These are phyloP conservation scores for Jaminaea rosea DNA, from an alignment of 1,284 basidiomycete genomes.

Conservation along the genomic window DNA sequence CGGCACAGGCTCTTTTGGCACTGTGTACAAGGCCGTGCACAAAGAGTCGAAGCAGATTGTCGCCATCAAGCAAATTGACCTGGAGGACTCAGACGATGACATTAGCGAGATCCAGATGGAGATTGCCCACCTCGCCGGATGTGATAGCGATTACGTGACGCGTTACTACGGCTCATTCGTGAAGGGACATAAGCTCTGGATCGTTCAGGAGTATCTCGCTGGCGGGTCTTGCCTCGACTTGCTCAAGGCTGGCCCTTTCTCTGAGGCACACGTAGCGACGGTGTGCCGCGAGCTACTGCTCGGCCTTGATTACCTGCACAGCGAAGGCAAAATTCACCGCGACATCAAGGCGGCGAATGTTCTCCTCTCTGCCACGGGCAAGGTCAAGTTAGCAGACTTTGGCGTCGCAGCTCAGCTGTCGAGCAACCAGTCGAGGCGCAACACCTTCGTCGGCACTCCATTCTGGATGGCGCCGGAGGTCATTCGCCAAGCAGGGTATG, in stretches of 20 bases:
- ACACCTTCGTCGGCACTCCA: slow-evolving; percentile 83
- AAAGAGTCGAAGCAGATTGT: slow-evolving; percentile 87
- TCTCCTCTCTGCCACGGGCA: slow-evolving; percentile 73
- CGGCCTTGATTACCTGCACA: slow-evolving; percentile 79
- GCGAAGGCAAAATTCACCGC: slow-evolving; percentile 85
- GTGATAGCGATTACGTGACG: slow-evolving; percentile 86
- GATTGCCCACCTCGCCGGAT: slow-evolving; percentile 84
- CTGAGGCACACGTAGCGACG: slow-evolving; percentile 79
- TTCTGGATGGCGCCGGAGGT: slow-evolving; percentile 99
- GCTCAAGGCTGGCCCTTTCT: slow-evolving; percentile 66
- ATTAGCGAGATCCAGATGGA: slow-evolving; percentile 73
- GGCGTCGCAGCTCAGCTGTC: slow-evolving; percentile 83
- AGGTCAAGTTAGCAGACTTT: slow-evolving; percentile 90
- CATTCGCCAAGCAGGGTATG: slow-evolving; percentile 88
- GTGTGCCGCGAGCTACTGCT: slow-evolving; percentile 82
- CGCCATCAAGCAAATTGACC: slow-evolving; percentile 87
- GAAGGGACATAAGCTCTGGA: slow-evolving; percentile 94
- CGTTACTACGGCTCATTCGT: slow-evolving; percentile 95
- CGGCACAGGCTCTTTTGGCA: slow-evolving; percentile 93
- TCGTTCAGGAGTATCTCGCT: slow-evolving; percentile 97
- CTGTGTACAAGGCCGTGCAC: slow-evolving; percentile 85
- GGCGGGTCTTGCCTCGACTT: slow-evolving; percentile 57
- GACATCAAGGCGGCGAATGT: slow-evolving; percentile 96
- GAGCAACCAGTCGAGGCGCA: slow-evolving; percentile 67
- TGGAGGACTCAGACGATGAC: slow-evolving; percentile 50